These are phyloP conservation scores for Colletotrichum tropicicola DNA, from an alignment of 2,329 filamentous ascomycete genomes.

Conservation along the genomic window DNA sequence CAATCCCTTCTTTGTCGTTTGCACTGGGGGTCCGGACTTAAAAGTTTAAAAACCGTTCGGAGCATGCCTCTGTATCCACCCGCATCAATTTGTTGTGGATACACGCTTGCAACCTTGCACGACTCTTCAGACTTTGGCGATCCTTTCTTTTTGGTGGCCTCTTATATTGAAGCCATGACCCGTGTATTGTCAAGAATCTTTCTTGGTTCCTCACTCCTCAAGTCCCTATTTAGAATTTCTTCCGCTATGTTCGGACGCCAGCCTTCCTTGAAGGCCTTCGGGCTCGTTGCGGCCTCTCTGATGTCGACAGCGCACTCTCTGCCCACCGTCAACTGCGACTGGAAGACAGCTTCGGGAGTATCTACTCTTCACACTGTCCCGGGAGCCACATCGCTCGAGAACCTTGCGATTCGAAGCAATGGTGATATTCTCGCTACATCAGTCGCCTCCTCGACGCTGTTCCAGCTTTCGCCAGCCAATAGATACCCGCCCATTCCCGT, in stretches of 20 bases:
- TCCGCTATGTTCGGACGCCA: not conserved
- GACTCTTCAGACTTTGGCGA: too few relatives aligned
- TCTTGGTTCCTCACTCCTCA: not conserved
- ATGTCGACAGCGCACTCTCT: not conserved
- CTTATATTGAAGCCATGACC: too few relatives aligned
- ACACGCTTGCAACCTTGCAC: too few relatives aligned
- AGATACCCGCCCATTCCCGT: constrained; percentile 26
- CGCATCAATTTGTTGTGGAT: too few relatives aligned
- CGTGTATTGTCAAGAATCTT: too few relatives aligned
- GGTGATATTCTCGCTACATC: constrained; percentile 32
- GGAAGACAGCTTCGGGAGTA: not conserved
- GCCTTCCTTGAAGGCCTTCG: not conserved
- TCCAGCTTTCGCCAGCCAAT: not conserved
- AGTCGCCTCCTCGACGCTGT: constrained; percentile 27
- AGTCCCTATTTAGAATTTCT: not conserved
- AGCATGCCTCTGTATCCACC: too few relatives aligned
- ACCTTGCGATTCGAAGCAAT: constrained; percentile 32
- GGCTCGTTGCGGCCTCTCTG: not conserved
- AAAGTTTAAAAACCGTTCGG: too few relatives aligned
- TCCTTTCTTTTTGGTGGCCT: too few relatives aligned
- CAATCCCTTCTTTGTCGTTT: too few relatives aligned
- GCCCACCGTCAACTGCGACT: not conserved
- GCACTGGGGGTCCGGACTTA: too few relatives aligned
- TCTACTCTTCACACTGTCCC: not conserved
- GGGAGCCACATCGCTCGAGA: constrained; percentile 32